Percentiles rank a stretch among this genome's conserved stretches.
phyloP scores from a whole-genome alignment of 148 eudicot species.

The Limonium bicolor region DNA sequence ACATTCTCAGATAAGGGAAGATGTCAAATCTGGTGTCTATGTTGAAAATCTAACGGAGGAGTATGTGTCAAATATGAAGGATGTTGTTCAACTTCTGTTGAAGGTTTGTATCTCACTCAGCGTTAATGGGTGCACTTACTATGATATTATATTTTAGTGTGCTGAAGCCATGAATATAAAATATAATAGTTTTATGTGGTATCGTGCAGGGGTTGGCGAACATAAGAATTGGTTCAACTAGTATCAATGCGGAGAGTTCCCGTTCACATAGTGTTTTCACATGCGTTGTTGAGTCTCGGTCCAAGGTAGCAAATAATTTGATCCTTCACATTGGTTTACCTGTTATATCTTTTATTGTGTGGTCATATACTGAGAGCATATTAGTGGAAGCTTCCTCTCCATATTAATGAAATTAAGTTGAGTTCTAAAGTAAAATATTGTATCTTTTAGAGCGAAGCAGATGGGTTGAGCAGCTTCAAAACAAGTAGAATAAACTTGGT shows the following conservation, averaged over 20 bases:
- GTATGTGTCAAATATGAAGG: conserved; percentile 59
- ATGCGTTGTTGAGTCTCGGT: conserved; percentile 85
- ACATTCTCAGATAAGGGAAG: conserved; percentile 70
- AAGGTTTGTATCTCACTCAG: conserved; percentile 38
- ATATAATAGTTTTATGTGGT: no score
- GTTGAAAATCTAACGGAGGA: conserved; percentile 88
- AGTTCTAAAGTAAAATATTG: conserved; percentile 8
- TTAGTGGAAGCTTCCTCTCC: no score
- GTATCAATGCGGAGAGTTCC: conserved; percentile 91
- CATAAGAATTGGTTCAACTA: conserved; percentile 78
- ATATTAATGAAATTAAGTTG: no score
- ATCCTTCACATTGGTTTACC: no score
- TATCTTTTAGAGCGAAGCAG: conserved; percentile 44
- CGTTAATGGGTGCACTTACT: no score
- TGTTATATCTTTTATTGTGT: no score
- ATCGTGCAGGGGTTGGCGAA: conserved; percentile 71
- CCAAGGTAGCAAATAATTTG: conserved; percentile 47
- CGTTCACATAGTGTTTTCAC: conserved; percentile 98
- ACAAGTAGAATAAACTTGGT: conserved; percentile 88
- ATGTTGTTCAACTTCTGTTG: conserved; percentile 54
- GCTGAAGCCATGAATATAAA: no score
- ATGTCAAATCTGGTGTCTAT: conserved; percentile 85
- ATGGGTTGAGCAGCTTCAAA: conserved; percentile 74
- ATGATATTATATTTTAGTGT: no score
- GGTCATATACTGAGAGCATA: no score